These are phyloP conservation scores for Trichoderma asperellum DNA, from an alignment of 2,329 filamentous ascomycete species.

Conservation along the genomic window DNA sequence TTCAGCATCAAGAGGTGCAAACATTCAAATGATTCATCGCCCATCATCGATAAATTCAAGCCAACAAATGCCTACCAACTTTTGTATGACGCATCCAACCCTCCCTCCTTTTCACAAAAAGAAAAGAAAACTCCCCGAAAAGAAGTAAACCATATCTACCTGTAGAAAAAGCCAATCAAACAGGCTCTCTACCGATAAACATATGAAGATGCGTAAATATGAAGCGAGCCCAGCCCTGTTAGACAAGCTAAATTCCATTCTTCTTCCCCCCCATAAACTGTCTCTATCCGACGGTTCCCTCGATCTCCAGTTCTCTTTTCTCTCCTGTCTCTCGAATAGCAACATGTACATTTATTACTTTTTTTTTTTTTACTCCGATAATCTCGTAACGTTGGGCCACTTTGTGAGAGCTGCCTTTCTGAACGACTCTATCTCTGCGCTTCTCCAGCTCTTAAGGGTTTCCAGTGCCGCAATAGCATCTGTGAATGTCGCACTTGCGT, in stretches of 20 bases:
- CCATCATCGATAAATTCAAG: not conserved
- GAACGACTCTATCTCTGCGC: slow-evolving; percentile 52
- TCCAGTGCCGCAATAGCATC: slow-evolving; percentile 56
- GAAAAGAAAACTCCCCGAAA: not conserved
- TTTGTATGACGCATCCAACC: slow-evolving; percentile 22
- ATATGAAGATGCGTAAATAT: slow-evolving; percentile 6
- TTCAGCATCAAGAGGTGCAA: not conserved
- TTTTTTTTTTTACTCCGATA: slow-evolving; percentile 36
- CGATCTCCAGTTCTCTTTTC: not conserved
- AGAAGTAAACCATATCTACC: not conserved
- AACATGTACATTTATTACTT: not conserved
- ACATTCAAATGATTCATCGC: not conserved
- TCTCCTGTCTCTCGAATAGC: not conserved
- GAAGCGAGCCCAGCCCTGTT: not conserved
- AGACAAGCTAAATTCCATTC: not conserved
- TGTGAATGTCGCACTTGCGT: slow-evolving; percentile 54
- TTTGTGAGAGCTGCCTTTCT: slow-evolving; percentile 53
- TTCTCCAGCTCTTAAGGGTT: slow-evolving; percentile 54
- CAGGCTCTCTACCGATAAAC: not conserved
- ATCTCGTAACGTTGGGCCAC: slow-evolving; percentile 56
- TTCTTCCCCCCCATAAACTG: not conserved
- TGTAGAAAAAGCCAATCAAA: not conserved
- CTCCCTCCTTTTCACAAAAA: not conserved
- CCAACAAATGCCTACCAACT: slow-evolving; percentile 25
- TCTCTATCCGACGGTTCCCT: slow-evolving; percentile 6